Evolutionary conservation across 805 yeast genomes (phyloP).

Genomic region (Metschnikowia baotianmanensis): DNA sequence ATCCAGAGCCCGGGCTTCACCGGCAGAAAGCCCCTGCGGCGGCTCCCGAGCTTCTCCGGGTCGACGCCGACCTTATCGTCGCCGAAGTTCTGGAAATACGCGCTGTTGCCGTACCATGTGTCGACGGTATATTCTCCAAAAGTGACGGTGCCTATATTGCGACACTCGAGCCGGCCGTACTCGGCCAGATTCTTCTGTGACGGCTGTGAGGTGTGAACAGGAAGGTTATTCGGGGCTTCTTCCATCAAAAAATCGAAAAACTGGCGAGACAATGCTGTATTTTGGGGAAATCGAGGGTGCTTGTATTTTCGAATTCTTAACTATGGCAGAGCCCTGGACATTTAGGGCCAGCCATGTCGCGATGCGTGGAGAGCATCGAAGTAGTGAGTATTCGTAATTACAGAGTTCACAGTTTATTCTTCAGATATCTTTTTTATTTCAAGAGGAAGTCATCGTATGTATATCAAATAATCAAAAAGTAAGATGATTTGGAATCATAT

Average conservation of each 20-base stretch:
- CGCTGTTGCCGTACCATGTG: slow-evolving; percentile 89
- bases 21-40: slow-evolving; percentile 12
- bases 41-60: slow-evolving; percentile 6
- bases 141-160: slow-evolving; percentile 64
- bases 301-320: neutral
- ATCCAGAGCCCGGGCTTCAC: slow-evolving; percentile 47
- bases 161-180: slow-evolving; percentile 59
- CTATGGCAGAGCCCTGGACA: neutral
- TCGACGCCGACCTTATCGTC: slow-evolving; percentile 29
- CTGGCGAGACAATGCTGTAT: neutral
- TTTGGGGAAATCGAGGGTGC: too few relatives aligned
- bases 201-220: neutral
- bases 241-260: neutral
- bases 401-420: too few relatives aligned
- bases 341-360: too few relatives aligned
- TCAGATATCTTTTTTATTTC: too few relatives aligned
- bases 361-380: too few relatives aligned
- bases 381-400: too few relatives aligned
- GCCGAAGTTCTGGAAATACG: slow-evolving; percentile 50
- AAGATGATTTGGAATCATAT: too few relatives aligned
- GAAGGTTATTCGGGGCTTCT: neutral
- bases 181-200: slow-evolving; percentile 11
- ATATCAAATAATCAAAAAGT: too few relatives aligned
- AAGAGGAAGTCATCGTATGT: too few relatives aligned
- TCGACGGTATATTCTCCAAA: slow-evolving; percentile 67